These are phyloP conservation scores for Saturnispora zaruensis DNA, from an alignment of 805 yeast genomes.

Conservation along the genomic window DNA sequence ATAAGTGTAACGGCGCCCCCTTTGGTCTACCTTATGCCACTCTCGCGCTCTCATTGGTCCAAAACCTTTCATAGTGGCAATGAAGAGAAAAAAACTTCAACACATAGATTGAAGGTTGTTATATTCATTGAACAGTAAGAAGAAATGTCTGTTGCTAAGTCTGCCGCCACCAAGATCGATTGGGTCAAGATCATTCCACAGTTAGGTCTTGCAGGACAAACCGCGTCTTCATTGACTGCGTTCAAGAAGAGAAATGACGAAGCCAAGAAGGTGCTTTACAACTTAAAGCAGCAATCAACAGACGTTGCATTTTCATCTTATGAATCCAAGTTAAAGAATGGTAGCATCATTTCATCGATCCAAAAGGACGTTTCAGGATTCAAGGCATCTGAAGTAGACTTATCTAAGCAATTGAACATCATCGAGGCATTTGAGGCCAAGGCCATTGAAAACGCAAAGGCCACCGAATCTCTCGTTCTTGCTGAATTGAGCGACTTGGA, in stretches of 20 bases:
- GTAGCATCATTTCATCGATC: slow-evolving; percentile 67
- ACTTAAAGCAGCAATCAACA: slow-evolving; percentile 63
- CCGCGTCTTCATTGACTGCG: slow-evolving; percentile 73
- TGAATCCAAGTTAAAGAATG: slow-evolving; percentile 74
- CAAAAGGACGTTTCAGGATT: slow-evolving; percentile 68
- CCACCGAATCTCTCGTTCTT: slow-evolving; percentile 81
- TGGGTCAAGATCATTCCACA: slow-evolving; percentile 88
- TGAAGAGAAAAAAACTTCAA: not conserved
- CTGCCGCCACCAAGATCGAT: slow-evolving; percentile 61
- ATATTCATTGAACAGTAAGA: not conserved
- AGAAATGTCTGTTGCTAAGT: slow-evolving; percentile 17
- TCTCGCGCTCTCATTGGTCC: not conserved
- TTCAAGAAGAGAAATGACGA: slow-evolving; percentile 99
- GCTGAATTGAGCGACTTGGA: slow-evolving; percentile 80
- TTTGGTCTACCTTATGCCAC: not conserved
- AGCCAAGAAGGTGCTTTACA: slow-evolving; percentile 75
- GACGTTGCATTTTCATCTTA: slow-evolving; percentile 76
- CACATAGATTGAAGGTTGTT: not conserved
- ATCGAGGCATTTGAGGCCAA: slow-evolving; percentile 90
- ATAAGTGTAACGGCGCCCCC: not conserved
- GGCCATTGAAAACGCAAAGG: slow-evolving; percentile 92
- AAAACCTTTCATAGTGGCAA: not conserved
- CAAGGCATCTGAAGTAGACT: slow-evolving; percentile 80
- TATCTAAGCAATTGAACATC: slow-evolving; percentile 81
- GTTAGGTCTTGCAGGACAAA: slow-evolving; percentile 86